A percentile compares a stretch with the other conserved stretches of the same genome.
Conservation (phyloP, 2,329 filamentous ascomycete genomes). For the Metarhizium album region DNA sequence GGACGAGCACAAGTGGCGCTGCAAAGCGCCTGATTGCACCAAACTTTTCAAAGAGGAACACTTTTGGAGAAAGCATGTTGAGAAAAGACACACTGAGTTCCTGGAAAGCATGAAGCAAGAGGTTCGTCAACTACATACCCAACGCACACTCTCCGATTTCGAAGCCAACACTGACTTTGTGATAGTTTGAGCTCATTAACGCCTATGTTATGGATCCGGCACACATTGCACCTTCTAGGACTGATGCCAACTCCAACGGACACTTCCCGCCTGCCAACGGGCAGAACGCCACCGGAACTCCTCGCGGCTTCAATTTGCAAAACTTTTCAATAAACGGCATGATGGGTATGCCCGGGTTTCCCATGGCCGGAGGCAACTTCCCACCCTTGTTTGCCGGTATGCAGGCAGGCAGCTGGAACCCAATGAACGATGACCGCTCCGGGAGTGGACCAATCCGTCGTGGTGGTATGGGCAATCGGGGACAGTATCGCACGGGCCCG, state of each 20-base stretch:
- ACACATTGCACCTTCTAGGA: slow-evolving; percentile 86
- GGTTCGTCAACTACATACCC: slow-evolving; percentile 66
- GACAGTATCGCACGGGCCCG: slow-evolving; percentile 56
- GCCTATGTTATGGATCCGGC: slow-evolving; percentile 89
- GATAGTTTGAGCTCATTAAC: slow-evolving; percentile 78
- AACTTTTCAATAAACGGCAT: slow-evolving; percentile 54
- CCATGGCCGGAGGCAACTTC: slow-evolving; percentile 36
- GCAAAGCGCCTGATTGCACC: slow-evolving; percentile 89
- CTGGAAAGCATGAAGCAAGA: slow-evolving; percentile 69
- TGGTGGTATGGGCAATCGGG: slow-evolving; percentile 42
- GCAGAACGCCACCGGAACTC: slow-evolving; percentile 70
- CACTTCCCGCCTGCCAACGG: slow-evolving; percentile 79
- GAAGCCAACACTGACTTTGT: slow-evolving; percentile 9
- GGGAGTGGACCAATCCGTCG: slow-evolving; percentile 58
- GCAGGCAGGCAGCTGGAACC: slow-evolving; percentile 39
- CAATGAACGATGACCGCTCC: slow-evolving; percentile 45
- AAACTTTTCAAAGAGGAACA: slow-evolving; percentile 96
- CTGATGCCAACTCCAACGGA: slow-evolving; percentile 89
- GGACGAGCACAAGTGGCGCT: slow-evolving; percentile 92
- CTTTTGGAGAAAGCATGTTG: slow-evolving; percentile 96
- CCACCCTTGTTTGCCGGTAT: slow-evolving; percentile 44
- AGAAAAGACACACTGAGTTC: slow-evolving; percentile 91
- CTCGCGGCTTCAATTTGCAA: slow-evolving; percentile 80
- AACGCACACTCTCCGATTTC: slow-evolving; percentile 58
- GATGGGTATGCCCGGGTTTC: slow-evolving; percentile 50